Evolutionary conservation across 768 basidiomycete species (phyloP).

Genomic region (Roridomyces roridus): DNA sequence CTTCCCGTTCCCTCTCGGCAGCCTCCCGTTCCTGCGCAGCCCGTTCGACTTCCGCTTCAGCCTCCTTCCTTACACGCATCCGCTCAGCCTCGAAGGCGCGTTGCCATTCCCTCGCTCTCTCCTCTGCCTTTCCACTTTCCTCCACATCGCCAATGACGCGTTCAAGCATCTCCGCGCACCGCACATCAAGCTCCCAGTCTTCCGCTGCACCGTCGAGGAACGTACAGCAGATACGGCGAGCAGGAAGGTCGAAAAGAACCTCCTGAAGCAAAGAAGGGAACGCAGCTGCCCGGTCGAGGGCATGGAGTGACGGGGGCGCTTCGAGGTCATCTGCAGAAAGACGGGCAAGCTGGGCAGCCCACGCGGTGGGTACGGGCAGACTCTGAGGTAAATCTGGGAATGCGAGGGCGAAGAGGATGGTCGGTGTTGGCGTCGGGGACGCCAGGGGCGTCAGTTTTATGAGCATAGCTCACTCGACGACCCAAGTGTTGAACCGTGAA

Average conservation of each 20-base stretch:
- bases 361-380: constrained; percentile 55
- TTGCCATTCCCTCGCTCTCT: constrained; percentile 37
- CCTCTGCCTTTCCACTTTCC: constrained; percentile 50
- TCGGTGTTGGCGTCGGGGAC: constrained; percentile 56
- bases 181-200: constrained; percentile 49
- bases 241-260: constrained; percentile 65
- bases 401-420: constrained; percentile 58
- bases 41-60: constrained; percentile 2
- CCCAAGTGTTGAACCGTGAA: too few relatives aligned
- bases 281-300: constrained; percentile 57
- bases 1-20: constrained; percentile 33
- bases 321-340: constrained; percentile 55
- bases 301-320: constrained; percentile 49
- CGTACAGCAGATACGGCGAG: constrained; percentile 50
- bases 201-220: constrained; percentile 64
- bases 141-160: constrained; percentile 60
- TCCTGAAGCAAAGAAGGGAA: constrained; percentile 60
- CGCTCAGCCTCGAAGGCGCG: constrained; percentile 10
- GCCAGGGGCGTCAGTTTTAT: constrained; percentile 56
- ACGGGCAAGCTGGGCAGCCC: constrained; percentile 59
- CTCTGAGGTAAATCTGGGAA: constrained; percentile 48
- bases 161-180: constrained; percentile 52
- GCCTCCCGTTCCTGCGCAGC: constrained; percentile 31
- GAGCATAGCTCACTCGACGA: too few relatives aligned
- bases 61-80: not conserved